These are phyloP conservation scores for Spizellomyces punctatus DNA, from an alignment of 192 early-diverging fungal species.

Conservation along the genomic window DNA sequence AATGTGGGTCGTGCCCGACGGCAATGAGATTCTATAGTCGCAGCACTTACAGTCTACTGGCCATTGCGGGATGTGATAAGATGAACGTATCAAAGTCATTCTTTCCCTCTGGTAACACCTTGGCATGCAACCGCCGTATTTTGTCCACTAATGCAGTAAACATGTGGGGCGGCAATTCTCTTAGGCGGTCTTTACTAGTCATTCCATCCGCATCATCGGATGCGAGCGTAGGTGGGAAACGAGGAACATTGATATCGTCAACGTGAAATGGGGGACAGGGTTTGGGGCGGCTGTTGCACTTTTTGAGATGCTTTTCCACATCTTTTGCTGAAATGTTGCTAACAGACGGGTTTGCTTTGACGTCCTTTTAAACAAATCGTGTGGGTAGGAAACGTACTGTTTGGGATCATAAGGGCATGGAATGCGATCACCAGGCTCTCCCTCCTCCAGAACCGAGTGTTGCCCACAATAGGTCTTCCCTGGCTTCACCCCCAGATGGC, in stretches of 20 bases:
- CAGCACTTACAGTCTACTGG: neutral
- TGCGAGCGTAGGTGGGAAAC: neutral
- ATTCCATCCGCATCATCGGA: neutral
- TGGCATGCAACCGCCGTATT: slow-evolving; percentile 21
- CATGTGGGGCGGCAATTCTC: slow-evolving; percentile 9
- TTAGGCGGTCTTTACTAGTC: slow-evolving; percentile 4
- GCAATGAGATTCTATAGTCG: too few species aligned
- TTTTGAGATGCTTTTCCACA: slow-evolving; percentile 62
- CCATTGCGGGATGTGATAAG: slow-evolving; percentile 38
- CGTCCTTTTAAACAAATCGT: neutral
- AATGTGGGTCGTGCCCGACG: neutral
- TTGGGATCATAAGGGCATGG: slow-evolving; percentile 74
- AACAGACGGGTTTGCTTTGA: neutral
- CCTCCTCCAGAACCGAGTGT: slow-evolving; percentile 52
- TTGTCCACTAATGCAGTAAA: slow-evolving; percentile 28
- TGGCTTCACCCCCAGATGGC: slow-evolving; percentile 57
- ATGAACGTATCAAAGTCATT: slow-evolving; percentile 18
- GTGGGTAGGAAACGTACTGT: slow-evolving; percentile 54
- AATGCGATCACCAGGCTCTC: slow-evolving; percentile 50
- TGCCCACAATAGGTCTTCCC: slow-evolving; percentile 70
- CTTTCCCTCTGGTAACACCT: neutral
- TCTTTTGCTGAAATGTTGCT: slow-evolving; percentile 57
- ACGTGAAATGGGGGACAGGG: slow-evolving; percentile 38
- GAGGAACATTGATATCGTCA: slow-evolving; percentile 47
- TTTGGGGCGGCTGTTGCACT: slow-evolving; percentile 68